Conservation (phyloP, 495 filamentous ascomycete genomes). For the Penicillium parvum region DNA sequence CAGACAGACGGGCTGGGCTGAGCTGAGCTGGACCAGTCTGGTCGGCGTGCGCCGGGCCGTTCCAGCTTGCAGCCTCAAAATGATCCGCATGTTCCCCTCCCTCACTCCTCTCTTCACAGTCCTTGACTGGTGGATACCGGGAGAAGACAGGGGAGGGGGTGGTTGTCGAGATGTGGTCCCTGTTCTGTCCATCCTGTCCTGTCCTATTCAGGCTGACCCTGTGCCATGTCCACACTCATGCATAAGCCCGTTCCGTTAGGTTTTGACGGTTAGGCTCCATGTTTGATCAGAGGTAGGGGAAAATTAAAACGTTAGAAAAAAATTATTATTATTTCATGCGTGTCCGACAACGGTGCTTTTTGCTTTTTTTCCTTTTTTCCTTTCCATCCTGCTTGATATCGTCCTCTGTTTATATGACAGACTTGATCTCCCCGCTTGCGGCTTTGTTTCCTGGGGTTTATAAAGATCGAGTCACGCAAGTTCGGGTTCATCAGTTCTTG, state of each 20-base stretch:
- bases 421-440: no score
- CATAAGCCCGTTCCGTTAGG: slow-evolving; percentile 39
- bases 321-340: not conserved
- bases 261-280: slow-evolving; percentile 41
- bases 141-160: slow-evolving; percentile 22
- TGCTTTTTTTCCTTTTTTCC: slow-evolving; percentile 3
- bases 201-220: slow-evolving; percentile 39
- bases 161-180: no score
- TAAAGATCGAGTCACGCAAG: slow-evolving; percentile 30
- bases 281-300: slow-evolving; percentile 22
- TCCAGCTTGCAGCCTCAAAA: slow-evolving; percentile 51
- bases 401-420: slow-evolving; percentile 16
- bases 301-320: slow-evolving; percentile 3
- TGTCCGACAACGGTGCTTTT: slow-evolving; percentile 22
- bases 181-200: no score
- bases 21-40: slow-evolving; percentile 44
- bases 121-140: slow-evolving; percentile 35
- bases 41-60: slow-evolving; percentile 49
- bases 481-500: slow-evolving; percentile 20
- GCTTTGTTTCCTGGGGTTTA: no score
- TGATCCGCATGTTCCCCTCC: slow-evolving; percentile 47
- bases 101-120: slow-evolving; percentile 28
- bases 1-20: slow-evolving; percentile 37
- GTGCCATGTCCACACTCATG: slow-evolving; percentile 36
- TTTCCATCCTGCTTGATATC: not conserved